These are phyloP conservation scores for Pseudopithomyces maydicus DNA, from an alignment of 2,329 filamentous ascomycete species.

Conservation along the genomic window DNA sequence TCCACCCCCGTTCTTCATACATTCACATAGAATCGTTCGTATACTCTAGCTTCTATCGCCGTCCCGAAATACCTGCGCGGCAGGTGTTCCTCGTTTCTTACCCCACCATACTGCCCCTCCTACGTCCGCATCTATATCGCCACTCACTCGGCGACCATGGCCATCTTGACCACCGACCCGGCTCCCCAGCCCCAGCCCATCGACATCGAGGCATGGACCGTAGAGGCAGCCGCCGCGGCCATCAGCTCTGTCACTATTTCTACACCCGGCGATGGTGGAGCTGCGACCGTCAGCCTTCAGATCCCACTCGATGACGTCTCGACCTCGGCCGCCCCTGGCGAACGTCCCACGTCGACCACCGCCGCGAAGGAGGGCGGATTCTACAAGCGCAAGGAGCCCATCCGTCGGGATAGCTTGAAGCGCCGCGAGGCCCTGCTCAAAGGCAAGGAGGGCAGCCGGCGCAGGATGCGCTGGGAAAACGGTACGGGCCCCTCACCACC, in stretches of 20 bases:
- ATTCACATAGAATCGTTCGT: not conserved
- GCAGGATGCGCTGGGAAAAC: constrained; percentile 93
- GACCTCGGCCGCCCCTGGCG: constrained; percentile 18
- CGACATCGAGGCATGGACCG: constrained; percentile 56
- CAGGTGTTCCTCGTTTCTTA: not conserved
- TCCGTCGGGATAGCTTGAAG: constrained; percentile 66
- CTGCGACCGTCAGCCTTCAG: constrained; percentile 67
- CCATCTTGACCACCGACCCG: constrained; percentile 32
- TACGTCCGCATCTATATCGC: not conserved
- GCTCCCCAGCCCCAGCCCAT: constrained; percentile 34
- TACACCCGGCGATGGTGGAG: constrained; percentile 45
- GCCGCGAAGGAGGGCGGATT: constrained; percentile 52
- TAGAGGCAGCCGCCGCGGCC: constrained; percentile 51
- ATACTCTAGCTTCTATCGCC: not conserved
- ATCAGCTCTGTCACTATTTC: constrained; percentile 49
- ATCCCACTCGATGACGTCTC: constrained; percentile 74
- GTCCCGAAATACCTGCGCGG: constrained; percentile 3
- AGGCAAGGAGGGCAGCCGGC: constrained; percentile 87
- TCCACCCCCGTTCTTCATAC: not conserved
- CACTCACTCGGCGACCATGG: constrained; percentile 30
- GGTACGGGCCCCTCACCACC: constrained; percentile 55
- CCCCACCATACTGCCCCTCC: not conserved
- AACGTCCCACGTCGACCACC: constrained; percentile 33
- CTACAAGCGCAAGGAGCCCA: constrained; percentile 58
- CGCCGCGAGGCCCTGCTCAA: constrained; percentile 78